Evolutionary conservation across 148 eudicot species (phyloP).

Genomic region (Linanthus parryae): DNA sequence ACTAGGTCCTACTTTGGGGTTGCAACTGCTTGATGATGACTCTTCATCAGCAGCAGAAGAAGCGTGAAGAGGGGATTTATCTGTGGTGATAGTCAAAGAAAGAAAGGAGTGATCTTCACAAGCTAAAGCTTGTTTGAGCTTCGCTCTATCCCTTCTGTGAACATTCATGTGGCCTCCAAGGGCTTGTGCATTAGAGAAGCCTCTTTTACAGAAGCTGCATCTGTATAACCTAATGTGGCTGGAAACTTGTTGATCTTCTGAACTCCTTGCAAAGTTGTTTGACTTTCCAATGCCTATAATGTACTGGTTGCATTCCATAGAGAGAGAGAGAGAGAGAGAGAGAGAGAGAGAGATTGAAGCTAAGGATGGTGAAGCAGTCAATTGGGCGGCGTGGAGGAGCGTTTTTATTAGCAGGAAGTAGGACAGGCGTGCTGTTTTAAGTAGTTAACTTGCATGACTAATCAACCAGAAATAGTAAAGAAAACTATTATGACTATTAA

Average conservation of each 20-base stretch:
- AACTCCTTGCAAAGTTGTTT: background rate
- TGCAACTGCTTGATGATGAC: too few species aligned
- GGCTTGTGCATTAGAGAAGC: conserved; percentile 42
- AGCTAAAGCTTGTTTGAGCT: too few species aligned
- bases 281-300: background rate
- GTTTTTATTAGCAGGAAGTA: background rate
- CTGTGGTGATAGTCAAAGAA: too few species aligned
- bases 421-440: background rate
- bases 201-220: conserved; percentile 35
- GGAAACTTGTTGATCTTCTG: conserved; percentile 8
- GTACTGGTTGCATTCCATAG: conserved; percentile 4
- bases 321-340: background rate
- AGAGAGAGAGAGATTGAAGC: background rate
- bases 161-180: conserved; percentile 49
- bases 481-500: too few species aligned
- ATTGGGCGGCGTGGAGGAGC: background rate
- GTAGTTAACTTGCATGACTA: conserved; percentile 4
- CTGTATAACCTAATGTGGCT: conserved; percentile 17
- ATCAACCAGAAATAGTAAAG: conserved; percentile 2
- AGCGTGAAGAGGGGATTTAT: too few species aligned
- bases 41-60: too few species aligned
- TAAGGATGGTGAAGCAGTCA: background rate
- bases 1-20: too few species aligned
- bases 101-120: too few species aligned
- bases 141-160: conserved; percentile 38